phyloP scores from a whole-genome alignment of 345 rosid genomes.

The Moricandia moricandioides region DNA sequence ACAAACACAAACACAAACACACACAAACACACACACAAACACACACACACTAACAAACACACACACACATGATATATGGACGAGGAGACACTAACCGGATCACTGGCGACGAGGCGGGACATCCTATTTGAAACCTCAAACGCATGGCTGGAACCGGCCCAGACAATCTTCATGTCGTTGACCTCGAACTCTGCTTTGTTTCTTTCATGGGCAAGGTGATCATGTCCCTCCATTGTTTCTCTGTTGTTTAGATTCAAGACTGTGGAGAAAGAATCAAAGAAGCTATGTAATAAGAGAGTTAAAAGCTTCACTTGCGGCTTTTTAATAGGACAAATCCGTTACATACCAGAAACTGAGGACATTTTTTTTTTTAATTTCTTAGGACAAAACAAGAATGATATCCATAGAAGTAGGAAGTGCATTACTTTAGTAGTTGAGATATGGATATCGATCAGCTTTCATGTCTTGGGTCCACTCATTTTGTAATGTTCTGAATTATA shows the following conservation, averaged over 20 bases:
- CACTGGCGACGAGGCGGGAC: conserved; percentile 77
- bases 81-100: conserved; percentile 52
- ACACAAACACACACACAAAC: too few species aligned
- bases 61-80: neutral
- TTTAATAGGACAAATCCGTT: neutral
- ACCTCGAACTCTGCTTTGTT: conserved; percentile 73
- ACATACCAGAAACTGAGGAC: neutral
- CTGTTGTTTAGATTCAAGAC: neutral
- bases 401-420: too few species aligned
- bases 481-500: too few species aligned
- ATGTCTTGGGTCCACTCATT: too few species aligned
- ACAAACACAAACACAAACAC: neutral
- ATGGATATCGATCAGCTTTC: too few species aligned
- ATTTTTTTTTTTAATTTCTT: neutral
- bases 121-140: conserved; percentile 67
- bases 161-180: conserved; percentile 76
- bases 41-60: too few species aligned
- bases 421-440: too few species aligned
- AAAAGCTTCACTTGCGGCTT: neutral
- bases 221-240: conserved; percentile 42
- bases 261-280: neutral
- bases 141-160: conserved; percentile 82
- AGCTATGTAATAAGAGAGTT: neutral
- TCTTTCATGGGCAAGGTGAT: conserved; percentile 66
- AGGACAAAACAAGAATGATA: neutral